Base-by-base conservation (phyloP, 73 alveolate species). In the Chromera velia region DNA sequence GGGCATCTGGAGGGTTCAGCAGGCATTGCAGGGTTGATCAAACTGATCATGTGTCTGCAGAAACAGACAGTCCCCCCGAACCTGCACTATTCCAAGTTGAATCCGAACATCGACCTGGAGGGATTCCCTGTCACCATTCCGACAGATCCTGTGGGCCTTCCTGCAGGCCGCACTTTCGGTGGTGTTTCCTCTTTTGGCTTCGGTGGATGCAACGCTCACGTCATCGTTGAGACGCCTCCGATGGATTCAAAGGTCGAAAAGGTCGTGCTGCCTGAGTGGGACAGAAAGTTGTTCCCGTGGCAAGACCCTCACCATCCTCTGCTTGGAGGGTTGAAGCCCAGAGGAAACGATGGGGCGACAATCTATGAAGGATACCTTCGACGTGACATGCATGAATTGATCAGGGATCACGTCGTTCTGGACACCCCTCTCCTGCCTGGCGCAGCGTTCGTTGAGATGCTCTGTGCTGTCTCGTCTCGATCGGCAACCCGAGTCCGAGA, bases 1-100 rank as follows among this genome's bases (percentile, higher is more conserved):
- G 81, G 81, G 17, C 86, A 80, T 80, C 62, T 80, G 34, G 86
- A 80, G 76, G 86, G 86, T 32, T 46, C 86, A 1, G 86, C 86
- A 0, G 80, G 86, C 80, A 80, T 80, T 19, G 86, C 86, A 6
- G 86, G 86, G 33, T 70, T 80, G 55, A 22, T 80, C 55, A 80
- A 80, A 72, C 64, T 0, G 33, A 72, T 63, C 70, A 34, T 72
- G 9, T 1, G 32, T 24, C 27, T 72, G 29, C 1, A 0, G 19
- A 28, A 72, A 10, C 27, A 28, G n/a, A 34, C n/a, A 0, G 47
- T 68, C 0, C 79, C 86, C 0, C 69, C 86, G 4, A 80, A 80
- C 32, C 33, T 80, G 75, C 86, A 80, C 72, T 80, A 70, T 74
- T 66, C 49, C 29, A 49, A 68, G 32, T 31, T 80, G 86, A 80